phyloP scores from a whole-genome alignment of 805 yeast species.

The Pichia gijzeniarum region DNA sequence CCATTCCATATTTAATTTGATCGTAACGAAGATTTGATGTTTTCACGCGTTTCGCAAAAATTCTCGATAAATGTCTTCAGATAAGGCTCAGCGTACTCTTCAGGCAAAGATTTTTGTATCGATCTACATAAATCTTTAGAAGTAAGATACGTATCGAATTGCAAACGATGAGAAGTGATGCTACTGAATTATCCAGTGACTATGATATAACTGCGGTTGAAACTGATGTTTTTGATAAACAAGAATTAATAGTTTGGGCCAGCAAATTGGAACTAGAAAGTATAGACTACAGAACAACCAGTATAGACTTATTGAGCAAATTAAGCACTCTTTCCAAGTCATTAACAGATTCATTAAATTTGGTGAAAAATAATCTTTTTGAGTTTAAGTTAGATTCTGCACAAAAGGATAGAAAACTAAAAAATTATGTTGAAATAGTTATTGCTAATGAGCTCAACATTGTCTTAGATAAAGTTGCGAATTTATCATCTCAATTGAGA shows the following conservation, averaged over 20 bases:
- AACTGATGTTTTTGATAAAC: conserved; percentile 8
- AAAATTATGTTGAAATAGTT: conserved; percentile 5
- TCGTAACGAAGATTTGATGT: too few relatives aligned
- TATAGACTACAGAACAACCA: conserved; percentile 34
- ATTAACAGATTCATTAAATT: conserved; percentile 7
- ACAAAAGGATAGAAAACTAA: conserved; percentile 2
- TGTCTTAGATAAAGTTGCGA: conserved; percentile 1
- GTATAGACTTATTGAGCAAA: conserved; percentile 13
- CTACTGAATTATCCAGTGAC: conserved; percentile 9
- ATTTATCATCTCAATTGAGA: conserved; percentile 1
- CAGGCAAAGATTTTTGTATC: too few relatives aligned
- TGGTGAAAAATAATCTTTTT: conserved; percentile 4
- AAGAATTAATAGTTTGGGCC: conserved; percentile 41
- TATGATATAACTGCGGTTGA: conserved; percentile 1
- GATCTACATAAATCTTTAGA: too few relatives aligned
- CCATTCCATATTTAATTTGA: too few relatives aligned
- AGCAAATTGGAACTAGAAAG: conserved; percentile 44
- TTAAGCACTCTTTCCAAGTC: conserved; percentile 13
- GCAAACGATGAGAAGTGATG: not conserved
- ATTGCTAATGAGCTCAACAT: conserved; percentile 7
- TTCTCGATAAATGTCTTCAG: too few relatives aligned
- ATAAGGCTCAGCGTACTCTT: too few relatives aligned
- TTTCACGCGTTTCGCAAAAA: too few relatives aligned
- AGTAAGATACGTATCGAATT: too few relatives aligned
- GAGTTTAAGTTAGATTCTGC: conserved; percentile 10